phyloP scores from a whole-genome alignment of 371 early-diverging fungal genomes.

The Mortierella sp. region DNA sequence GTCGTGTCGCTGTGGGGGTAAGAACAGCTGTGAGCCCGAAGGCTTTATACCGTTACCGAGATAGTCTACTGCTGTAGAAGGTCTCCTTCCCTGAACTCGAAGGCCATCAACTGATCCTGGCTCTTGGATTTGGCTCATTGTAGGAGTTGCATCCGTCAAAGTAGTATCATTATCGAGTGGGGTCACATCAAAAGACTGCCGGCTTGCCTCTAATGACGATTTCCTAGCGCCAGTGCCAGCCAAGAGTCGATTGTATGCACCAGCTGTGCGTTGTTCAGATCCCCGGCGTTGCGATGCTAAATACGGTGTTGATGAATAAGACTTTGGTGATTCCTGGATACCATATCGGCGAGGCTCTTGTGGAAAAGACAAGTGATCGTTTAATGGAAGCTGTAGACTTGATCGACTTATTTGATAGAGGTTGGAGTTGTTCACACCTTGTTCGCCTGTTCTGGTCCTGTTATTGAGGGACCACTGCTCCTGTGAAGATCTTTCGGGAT shows the following conservation, averaged over 20 bases:
- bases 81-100: constrained; percentile 5
- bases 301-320: constrained; percentile 3
- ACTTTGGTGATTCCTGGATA: constrained; percentile 17
- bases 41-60: constrained; percentile 3
- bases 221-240: constrained; percentile 14
- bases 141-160: neutral
- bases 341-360: constrained; percentile 45
- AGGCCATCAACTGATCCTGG: constrained; percentile 1
- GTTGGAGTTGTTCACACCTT: constrained; percentile 20
- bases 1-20: neutral
- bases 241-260: constrained; percentile 37
- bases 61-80: constrained; percentile 21
- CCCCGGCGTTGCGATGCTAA: constrained; percentile 5
- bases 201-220: constrained; percentile 20
- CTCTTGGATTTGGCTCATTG: neutral
- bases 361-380: constrained; percentile 44
- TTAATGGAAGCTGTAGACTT: constrained; percentile 29
- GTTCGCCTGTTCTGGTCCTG: constrained; percentile 13
- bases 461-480: neutral
- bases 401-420: constrained; percentile 34
- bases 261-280: constrained; percentile 11
- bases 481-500: neutral
- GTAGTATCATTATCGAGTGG: constrained; percentile 9
- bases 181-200: constrained; percentile 37
- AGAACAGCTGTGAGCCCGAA: neutral